Conservation (phyloP, 2,329 filamentous ascomycete genomes). For the Pseudonectria foliicola region DNA sequence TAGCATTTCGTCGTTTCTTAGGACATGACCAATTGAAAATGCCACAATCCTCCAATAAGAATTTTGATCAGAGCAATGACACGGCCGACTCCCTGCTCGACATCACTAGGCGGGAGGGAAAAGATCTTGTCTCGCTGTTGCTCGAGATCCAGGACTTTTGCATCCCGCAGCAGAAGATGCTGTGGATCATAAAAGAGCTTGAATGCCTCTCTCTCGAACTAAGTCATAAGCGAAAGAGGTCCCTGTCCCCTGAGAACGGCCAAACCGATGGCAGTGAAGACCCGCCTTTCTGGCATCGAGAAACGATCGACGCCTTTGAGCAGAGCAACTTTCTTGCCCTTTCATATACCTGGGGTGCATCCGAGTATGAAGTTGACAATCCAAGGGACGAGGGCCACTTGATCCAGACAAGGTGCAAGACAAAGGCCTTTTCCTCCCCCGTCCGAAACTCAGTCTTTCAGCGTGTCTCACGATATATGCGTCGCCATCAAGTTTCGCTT, state of each 20-base stretch:
- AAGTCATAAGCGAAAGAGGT: too few species aligned
- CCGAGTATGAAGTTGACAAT: constrained; percentile 7
- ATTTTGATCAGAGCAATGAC: too few species aligned
- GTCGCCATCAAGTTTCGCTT: constrained; percentile 7
- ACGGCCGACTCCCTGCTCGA: too few species aligned
- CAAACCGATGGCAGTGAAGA: too few species aligned
- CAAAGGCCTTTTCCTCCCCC: constrained; percentile 4
- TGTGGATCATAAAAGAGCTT: constrained; percentile 14
- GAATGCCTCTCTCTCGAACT: constrained; percentile 12
- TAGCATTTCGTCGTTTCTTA: too few species aligned
- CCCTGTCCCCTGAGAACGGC: too few species aligned
- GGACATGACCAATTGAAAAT: too few species aligned
- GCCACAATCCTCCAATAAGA: too few species aligned
- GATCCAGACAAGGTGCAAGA: constrained; percentile 5
- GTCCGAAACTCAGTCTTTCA: constrained; percentile 20
- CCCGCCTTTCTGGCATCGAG: constrained; percentile 6
- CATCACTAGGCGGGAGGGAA: too few species aligned
- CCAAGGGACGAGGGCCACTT: constrained; percentile 2
- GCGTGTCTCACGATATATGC: constrained; percentile 19
- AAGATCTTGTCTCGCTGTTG: constrained; percentile 1
- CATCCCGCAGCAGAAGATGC: constrained; percentile 12
- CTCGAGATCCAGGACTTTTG: constrained; percentile 7
- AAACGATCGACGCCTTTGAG: constrained; percentile 6
- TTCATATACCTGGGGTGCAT: constrained; percentile 14
- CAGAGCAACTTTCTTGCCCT: constrained; percentile 7